phyloP scores from a whole-genome alignment of 2,329 filamentous ascomycete genomes.

The Xylariaceae sp. region DNA sequence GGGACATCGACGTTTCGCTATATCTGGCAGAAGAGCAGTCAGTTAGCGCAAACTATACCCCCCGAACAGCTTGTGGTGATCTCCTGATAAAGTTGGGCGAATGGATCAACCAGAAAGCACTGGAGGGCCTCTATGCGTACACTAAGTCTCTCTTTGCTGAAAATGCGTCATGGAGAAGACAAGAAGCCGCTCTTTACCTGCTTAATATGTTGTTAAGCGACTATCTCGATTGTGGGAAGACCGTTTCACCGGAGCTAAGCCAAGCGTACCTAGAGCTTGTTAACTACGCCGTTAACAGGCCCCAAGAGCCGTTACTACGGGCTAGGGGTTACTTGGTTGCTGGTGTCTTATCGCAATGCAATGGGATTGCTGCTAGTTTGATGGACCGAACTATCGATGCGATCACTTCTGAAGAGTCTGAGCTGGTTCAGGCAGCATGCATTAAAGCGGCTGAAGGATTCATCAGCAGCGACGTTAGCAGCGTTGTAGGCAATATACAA shows the following conservation, averaged over 20 bases:
- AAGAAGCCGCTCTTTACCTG: constrained; percentile 84
- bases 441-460: constrained; percentile 82
- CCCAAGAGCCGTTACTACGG: constrained; percentile 76
- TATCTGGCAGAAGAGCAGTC: constrained; percentile 95
- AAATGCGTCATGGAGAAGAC: constrained; percentile 61
- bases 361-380: constrained; percentile 66
- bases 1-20: constrained; percentile 95
- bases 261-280: constrained; percentile 81
- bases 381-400: constrained; percentile 76
- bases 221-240: constrained; percentile 77
- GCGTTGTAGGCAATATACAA: constrained; percentile 63
- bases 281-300: constrained; percentile 72
- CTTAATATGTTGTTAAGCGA: constrained; percentile 85
- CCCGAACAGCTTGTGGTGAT: constrained; percentile 89
- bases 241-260: constrained; percentile 71
- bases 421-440: constrained; percentile 90
- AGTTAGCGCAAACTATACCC: constrained; percentile 94
- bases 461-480: constrained; percentile 53
- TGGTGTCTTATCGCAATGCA: constrained; percentile 76
- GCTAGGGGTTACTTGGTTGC: constrained; percentile 88
- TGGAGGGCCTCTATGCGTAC: constrained; percentile 80
- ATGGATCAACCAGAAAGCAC: constrained; percentile 77
- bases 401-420: constrained; percentile 76
- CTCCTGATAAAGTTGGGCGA: constrained; percentile 91
- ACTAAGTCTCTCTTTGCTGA: constrained; percentile 75